phyloP scores from a whole-genome alignment of 371 early-diverging fungal genomes.

The Mortierella sp. region DNA sequence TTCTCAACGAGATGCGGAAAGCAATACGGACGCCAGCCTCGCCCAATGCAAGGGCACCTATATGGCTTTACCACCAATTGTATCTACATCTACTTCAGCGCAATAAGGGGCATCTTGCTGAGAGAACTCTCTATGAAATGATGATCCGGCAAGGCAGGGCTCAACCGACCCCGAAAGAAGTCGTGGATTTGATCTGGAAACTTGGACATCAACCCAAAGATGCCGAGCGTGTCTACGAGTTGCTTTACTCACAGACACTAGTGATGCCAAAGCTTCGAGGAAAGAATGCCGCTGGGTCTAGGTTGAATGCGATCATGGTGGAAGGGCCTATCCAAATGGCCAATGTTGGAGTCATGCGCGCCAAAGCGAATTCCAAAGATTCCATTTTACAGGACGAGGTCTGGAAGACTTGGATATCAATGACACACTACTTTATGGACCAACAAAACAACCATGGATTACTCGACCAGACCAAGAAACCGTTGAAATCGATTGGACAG shows the following conservation, averaged over 20 bases:
- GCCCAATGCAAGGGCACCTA: conserved; percentile 7
- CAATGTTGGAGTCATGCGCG: conserved; percentile 45
- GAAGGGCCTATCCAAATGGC: conserved; percentile 45
- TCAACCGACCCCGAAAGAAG: conserved; percentile 23
- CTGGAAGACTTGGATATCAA: conserved; percentile 30
- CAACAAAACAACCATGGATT: background rate
- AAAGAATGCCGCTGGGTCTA: background rate
- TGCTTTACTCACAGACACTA: conserved; percentile 29
- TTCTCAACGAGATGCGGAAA: conserved; percentile 36
- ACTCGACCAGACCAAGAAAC: background rate
- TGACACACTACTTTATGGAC: conserved; percentile 15
- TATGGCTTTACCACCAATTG: conserved; percentile 25
- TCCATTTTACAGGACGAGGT: conserved; percentile 19
- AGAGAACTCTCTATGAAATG: conserved; percentile 44
- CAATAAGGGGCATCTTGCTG: conserved; percentile 20
- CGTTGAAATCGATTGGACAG: background rate
- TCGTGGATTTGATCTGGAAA: conserved; percentile 44
- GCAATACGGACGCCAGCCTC: background rate
- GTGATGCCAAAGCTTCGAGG: background rate
- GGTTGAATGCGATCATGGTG: conserved; percentile 18
- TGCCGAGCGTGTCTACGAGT: conserved; percentile 45
- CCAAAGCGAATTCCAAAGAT: conserved; percentile 25
- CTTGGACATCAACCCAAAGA: conserved; percentile 18
- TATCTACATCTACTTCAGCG: conserved; percentile 27
- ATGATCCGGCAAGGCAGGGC: conserved; percentile 23